A percentile compares a stretch with the other conserved stretches of the same genome.
These are phyloP conservation scores for Phaeosphaeriaceae sp. DNA, from an alignment of 2,329 filamentous ascomycete genomes.

Conservation along the genomic window DNA sequence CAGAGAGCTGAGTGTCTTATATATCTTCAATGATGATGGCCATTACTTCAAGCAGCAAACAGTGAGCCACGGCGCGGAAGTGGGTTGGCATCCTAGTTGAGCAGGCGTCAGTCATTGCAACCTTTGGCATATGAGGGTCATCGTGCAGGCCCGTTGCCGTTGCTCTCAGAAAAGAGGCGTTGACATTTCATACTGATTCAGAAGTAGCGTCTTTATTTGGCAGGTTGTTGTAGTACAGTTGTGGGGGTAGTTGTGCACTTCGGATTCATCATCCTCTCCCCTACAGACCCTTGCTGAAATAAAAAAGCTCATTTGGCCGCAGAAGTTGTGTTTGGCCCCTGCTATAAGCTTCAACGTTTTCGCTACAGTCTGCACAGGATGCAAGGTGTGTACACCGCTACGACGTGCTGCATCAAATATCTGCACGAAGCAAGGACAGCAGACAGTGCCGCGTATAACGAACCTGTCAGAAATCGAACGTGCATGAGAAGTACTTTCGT, in stretches of 20 bases:
- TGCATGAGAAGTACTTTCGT: conserved; percentile 19
- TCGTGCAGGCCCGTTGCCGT: conserved; percentile 1
- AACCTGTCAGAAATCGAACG: conserved; percentile 32
- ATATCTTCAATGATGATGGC: neutral
- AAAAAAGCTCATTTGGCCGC: conserved; percentile 3
- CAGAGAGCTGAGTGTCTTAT: conserved; percentile 1
- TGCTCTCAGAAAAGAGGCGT: neutral
- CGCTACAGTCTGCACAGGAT: conserved; percentile 7
- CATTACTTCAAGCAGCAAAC: conserved; percentile 7
- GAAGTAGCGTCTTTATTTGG: neutral
- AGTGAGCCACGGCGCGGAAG: conserved; percentile 9
- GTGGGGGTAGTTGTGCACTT: conserved; percentile 1
- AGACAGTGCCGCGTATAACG: conserved; percentile 28
- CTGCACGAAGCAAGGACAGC: conserved; percentile 22
- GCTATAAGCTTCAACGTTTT: conserved; percentile 14
- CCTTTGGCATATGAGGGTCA: conserved; percentile 6
- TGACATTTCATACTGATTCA: neutral
- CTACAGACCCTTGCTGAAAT: conserved; percentile 20
- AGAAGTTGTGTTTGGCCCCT: conserved; percentile 16
- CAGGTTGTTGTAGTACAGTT: neutral
- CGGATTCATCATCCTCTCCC: conserved; percentile 3
- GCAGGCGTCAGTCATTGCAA: neutral
- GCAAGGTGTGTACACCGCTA: conserved; percentile 31
- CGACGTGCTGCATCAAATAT: conserved; percentile 14
- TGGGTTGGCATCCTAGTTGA: conserved; percentile 1